A percentile compares a stretch with the other conserved stretches of the same genome.
phyloP scores from a whole-genome alignment of 805 yeast species.

The Wickerhamiella lipophila region DNA sequence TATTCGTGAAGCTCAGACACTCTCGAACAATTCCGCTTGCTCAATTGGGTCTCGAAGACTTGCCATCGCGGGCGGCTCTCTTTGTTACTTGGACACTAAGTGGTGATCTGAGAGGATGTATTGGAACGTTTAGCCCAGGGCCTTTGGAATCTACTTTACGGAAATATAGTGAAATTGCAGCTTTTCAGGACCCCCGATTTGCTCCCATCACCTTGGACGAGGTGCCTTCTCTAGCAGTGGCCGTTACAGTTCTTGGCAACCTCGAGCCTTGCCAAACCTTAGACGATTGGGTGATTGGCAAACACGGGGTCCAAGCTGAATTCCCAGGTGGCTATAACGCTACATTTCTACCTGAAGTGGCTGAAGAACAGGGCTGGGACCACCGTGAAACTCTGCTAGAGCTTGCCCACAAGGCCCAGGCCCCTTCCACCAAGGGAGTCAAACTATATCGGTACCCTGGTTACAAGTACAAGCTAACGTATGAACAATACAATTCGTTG shows the following conservation, averaged over 20 bases:
- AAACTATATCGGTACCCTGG: slow-evolving; percentile 46
- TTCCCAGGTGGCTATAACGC: slow-evolving; percentile 45
- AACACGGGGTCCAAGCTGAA: slow-evolving; percentile 61
- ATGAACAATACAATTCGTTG: slow-evolving; percentile 29
- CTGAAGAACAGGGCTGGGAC: slow-evolving; percentile 75
- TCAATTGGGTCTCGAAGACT: slow-evolving; percentile 13
- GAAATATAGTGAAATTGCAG: slow-evolving; percentile 53
- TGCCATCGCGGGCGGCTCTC: slow-evolving; percentile 37
- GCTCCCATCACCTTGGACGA: slow-evolving; percentile 48
- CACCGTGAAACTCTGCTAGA: slow-evolving; percentile 56
- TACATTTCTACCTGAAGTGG: slow-evolving; percentile 85
- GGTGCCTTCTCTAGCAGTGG: slow-evolving; percentile 38
- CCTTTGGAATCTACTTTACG: slow-evolving; percentile 46
- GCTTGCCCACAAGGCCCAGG: slow-evolving; percentile 56
- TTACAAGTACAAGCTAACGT: slow-evolving; percentile 33
- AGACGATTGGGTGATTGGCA: slow-evolving; percentile 68
- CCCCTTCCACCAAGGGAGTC: slow-evolving; percentile 28
- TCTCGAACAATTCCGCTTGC: neutral
- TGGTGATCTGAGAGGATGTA: slow-evolving; percentile 65
- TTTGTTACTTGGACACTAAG: slow-evolving; percentile 73
- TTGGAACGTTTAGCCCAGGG: slow-evolving; percentile 63
- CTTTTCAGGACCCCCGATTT: slow-evolving; percentile 70
- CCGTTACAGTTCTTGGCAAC: slow-evolving; percentile 53
- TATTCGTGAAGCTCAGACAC: neutral
- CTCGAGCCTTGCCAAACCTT: slow-evolving; percentile 42